Base-by-base conservation (phyloP, 2,329 filamentous ascomycete species). In the Aspergillus sojae region DNA sequence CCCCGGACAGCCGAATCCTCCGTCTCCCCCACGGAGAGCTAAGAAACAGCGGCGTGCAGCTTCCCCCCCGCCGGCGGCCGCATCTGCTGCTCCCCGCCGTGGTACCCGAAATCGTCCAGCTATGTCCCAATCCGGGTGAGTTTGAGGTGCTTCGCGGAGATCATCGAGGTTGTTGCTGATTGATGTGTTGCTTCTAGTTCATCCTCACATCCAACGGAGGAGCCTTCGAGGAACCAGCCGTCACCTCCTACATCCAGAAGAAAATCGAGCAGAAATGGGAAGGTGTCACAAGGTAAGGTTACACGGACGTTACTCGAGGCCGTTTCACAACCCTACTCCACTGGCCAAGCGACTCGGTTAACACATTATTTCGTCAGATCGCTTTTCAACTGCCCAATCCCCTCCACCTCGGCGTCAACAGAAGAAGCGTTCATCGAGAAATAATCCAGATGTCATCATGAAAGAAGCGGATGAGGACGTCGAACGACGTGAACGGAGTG, bases 231-330 rank as follows among this genome's bases (percentile, higher is more conserved):
- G 77, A 81, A 77, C 64, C 72, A 80, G 65, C 76, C 83, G 39
- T 82, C 87, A 41, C 86, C 89, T 61, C 84, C 88, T 28, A 85
- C 88, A 26, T 88, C 89, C 1, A 91, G 88, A 75, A 86, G 91
- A 71, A 93, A 93, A 77, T 88, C 90, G 41, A 88, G 86, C 74
- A 87, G 90, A 66, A 87, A 84, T 74, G 94, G 91, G 80, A 93
- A 90, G 79, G 78, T 81, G 60, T 78, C 79, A 67, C 83, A 86
- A 80, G 84, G 85, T 86, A 71, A 56, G 68, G 43, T 16, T 43
- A 52, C 52, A 32, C 43, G 21, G 10, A 30, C n/a, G 32, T 16
- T 55, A 34, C 34, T 55, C 32, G 52, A 55, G 32, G 32, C 32
- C 14, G 21, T 39, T 34, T 10, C n/a, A 34, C 32, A 23, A 26